Conservation (phyloP, 176 grass and related monocot species). For the Ensete glaucum region DNA sequence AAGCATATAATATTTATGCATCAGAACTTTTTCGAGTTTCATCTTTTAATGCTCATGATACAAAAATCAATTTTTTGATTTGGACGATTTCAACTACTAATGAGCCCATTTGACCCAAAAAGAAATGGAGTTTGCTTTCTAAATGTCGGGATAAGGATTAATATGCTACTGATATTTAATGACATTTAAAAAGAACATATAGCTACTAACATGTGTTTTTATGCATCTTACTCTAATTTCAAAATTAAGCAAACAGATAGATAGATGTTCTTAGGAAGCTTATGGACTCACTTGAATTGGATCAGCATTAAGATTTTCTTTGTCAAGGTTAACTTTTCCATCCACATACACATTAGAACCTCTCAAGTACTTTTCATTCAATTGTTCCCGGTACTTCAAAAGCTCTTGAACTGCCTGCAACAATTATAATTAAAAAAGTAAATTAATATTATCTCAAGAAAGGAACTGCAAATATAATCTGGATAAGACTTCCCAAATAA, state of each 20-base stretch:
- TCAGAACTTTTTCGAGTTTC: too few species aligned
- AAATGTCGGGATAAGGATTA: too few species aligned
- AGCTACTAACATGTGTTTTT: neutral
- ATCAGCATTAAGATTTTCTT: slow-evolving; percentile 52
- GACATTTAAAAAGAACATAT: too few species aligned
- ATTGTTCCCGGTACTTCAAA: slow-evolving; percentile 53
- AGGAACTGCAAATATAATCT: neutral
- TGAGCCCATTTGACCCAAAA: too few species aligned
- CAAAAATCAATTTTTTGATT: too few species aligned
- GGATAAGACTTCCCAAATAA: neutral
- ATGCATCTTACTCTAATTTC: neutral
- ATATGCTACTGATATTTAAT: too few species aligned
- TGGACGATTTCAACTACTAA: too few species aligned
- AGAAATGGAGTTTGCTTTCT: too few species aligned
- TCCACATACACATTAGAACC: slow-evolving; percentile 11
- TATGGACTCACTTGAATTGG: slow-evolving; percentile 59
- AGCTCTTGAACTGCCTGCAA: slow-evolving; percentile 69
- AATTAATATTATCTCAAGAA: neutral
- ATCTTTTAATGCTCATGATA: too few species aligned
- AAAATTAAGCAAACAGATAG: neutral
- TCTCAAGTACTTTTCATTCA: slow-evolving; percentile 52
- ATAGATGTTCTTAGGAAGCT: neutral
- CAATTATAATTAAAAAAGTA: slow-evolving; percentile 10
- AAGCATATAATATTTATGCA: too few species aligned
- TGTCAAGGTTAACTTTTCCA: slow-evolving; percentile 31